Evolutionary conservation across 768 basidiomycete species (phyloP).

Genomic region (Lactarius trivialis): DNA sequence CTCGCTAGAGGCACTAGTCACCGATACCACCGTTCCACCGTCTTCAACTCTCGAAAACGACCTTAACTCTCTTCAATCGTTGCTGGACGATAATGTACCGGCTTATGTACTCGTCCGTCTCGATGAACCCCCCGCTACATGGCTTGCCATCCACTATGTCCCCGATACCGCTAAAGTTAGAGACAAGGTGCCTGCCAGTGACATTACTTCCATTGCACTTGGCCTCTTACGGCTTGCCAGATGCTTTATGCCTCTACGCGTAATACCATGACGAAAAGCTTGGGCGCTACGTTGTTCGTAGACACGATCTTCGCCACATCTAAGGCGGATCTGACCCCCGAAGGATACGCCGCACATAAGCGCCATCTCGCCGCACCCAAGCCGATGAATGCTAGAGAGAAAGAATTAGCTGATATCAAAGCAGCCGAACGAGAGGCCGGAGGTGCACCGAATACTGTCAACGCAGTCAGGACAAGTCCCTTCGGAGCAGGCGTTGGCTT

Average conservation of each 20-base stretch:
- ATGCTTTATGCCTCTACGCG: constrained; percentile 88
- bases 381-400: constrained; percentile 77
- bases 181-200: constrained; percentile 52
- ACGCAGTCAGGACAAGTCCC: constrained; percentile 47
- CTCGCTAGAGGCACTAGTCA: constrained; percentile 58
- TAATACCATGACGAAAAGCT: constrained; percentile 56
- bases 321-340: constrained; percentile 57
- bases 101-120: constrained; percentile 70
- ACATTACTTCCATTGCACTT: not conserved
- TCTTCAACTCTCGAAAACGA: constrained; percentile 55
- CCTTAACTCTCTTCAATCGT: constrained; percentile 47
- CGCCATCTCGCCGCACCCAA: constrained; percentile 67
- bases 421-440: constrained; percentile 64
- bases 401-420: constrained; percentile 71
- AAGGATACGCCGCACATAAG: constrained; percentile 68
- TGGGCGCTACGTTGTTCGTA: constrained; percentile 67
- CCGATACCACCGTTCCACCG: constrained; percentile 44
- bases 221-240: constrained; percentile 32
- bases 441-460: constrained; percentile 49
- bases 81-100: constrained; percentile 55
- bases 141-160: constrained; percentile 75
- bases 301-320: constrained; percentile 75
- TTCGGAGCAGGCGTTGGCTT: constrained; percentile 57
- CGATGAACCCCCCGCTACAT: constrained; percentile 54
- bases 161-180: constrained; percentile 76